These are phyloP conservation scores for Cinnamomum chago DNA, from an alignment of 164 flowering plant species.

Conservation along the genomic window DNA sequence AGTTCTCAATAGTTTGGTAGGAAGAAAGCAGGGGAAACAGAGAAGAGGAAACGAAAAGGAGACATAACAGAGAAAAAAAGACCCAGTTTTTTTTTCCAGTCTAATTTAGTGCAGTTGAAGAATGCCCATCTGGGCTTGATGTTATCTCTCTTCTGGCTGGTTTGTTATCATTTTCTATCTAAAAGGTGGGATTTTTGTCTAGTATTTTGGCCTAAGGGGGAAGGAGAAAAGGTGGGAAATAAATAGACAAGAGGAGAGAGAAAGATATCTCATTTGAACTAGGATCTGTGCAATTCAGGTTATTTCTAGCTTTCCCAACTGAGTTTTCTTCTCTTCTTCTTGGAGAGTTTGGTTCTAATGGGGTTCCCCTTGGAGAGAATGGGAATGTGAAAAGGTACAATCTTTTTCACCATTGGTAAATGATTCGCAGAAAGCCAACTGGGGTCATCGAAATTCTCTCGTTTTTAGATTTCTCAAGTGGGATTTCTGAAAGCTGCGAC, in stretches of 20 bases:
- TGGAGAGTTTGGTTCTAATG: too few species aligned
- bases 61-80: background rate
- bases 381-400: background rate
- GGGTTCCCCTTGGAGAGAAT: background rate
- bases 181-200: background rate
- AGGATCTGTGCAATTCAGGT: slow-evolving; percentile 1
- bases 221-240: background rate
- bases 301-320: background rate
- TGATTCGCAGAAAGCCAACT: slow-evolving; percentile 1
- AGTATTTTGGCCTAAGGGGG: background rate
- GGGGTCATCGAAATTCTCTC: background rate
- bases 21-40: background rate
- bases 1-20: background rate
- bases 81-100: background rate
- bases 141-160: background rate
- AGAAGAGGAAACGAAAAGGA: background rate
- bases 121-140: background rate
- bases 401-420: background rate
- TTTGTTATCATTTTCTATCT: background rate
- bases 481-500: background rate
- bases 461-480: background rate
- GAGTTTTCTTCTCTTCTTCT: background rate
- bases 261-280: background rate
- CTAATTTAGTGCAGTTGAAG: background rate
- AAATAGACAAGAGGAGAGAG: background rate